These are phyloP conservation scores for Ogataea allantospora DNA, from an alignment of 805 yeast genomes.

Conservation along the genomic window DNA sequence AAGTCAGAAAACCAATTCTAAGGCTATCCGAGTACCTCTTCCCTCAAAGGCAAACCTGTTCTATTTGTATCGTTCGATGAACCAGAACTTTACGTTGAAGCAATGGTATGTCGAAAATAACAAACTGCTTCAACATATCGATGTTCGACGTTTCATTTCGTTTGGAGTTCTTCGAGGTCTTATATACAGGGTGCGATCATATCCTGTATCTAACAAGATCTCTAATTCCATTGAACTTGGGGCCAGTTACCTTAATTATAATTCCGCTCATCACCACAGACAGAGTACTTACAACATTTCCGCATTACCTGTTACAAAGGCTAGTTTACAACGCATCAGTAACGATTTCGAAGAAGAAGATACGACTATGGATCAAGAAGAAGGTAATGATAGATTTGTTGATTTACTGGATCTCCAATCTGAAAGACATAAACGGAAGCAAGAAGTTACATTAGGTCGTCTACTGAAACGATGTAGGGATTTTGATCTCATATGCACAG, in stretches of 20 bases:
- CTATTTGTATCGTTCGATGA: conserved; percentile 70
- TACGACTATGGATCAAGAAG: conserved; percentile 10
- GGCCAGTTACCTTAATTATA: conserved; percentile 10
- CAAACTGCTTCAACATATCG: conserved; percentile 60
- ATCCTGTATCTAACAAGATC: conserved; percentile 56
- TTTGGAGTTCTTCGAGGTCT: conserved; percentile 84
- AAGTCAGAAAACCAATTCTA: conserved; percentile 3
- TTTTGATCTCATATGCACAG: conserved; percentile 70
- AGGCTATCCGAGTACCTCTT: conserved; percentile 28
- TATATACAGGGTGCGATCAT: conserved; percentile 76
- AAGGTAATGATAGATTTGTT: conserved; percentile 24
- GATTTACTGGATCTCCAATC: conserved; percentile 22
- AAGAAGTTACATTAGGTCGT: conserved; percentile 40
- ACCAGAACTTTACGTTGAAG: conserved; percentile 71
- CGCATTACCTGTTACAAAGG: conserved; percentile 20
- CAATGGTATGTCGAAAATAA: conserved; percentile 79
- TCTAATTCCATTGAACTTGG: conserved; percentile 37
- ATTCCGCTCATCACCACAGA: conserved; percentile 4
- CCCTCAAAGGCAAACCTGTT: conserved; percentile 70
- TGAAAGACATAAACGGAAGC: conserved; percentile 26
- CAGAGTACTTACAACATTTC: conserved; percentile 19
- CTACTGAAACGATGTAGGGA: conserved; percentile 51
- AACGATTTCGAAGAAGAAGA: conserved; percentile 16
- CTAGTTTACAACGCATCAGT: conserved; percentile 24
- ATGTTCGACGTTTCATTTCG: conserved; percentile 77